These are phyloP conservation scores for Lotus japonicus DNA, from an alignment of 306 rosid species.

Conservation along the genomic window DNA sequence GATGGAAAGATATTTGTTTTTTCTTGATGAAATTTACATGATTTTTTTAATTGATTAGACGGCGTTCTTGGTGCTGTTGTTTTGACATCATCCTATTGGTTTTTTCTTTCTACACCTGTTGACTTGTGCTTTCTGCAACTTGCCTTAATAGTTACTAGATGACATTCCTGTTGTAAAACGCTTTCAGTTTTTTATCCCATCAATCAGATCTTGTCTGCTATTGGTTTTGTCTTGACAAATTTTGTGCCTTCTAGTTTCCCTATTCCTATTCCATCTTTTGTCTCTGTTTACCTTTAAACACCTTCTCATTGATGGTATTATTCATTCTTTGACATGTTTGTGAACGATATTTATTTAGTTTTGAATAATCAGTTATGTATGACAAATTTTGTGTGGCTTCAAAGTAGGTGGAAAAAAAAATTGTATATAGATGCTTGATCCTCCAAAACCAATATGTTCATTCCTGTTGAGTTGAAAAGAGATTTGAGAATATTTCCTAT, in stretches of 20 bases:
- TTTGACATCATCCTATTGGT: background rate
- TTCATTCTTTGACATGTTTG: background rate
- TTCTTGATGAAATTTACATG: constrained; percentile 24
- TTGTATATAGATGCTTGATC: background rate
- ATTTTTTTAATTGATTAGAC: constrained; percentile 24
- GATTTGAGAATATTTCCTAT: background rate
- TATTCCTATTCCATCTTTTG: background rate
- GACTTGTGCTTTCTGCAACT: constrained; percentile 9
- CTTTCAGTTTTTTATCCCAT: background rate
- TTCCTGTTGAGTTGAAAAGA: background rate
- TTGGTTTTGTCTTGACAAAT: background rate
- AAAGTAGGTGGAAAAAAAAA: background rate
- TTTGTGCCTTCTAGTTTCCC: background rate
- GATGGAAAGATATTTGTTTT: constrained; percentile 16
- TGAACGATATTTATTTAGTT: background rate
- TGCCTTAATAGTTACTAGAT: background rate
- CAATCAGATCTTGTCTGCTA: constrained; percentile 13
- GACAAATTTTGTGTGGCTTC: background rate
- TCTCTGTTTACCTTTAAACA: background rate
- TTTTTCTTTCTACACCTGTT: background rate
- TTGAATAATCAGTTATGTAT: background rate
- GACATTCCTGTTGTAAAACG: constrained; percentile 5
- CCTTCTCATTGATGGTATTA: background rate
- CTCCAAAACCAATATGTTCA: background rate
- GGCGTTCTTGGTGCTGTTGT: background rate